Evolutionary conservation across 257 asterid species (phyloP), one percentile per base, ranked within the genome.

Genomic region (Solanum piurae): DNA sequence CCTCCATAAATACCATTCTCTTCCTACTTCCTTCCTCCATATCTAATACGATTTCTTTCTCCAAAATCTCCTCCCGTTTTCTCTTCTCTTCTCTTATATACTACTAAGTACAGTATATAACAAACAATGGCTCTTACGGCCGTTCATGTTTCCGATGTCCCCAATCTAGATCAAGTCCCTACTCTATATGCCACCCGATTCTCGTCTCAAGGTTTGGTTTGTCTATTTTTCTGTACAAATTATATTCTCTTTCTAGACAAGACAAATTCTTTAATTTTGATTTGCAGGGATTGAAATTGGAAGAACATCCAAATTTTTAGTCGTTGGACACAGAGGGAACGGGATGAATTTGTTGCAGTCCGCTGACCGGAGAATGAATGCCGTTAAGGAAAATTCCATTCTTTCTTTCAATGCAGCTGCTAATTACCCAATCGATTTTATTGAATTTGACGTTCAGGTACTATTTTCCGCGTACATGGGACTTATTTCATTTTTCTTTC

Each of bases 371-470:
- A 95, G 97, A 90, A 91, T 94, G 94, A 95, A 93, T 74, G 95
- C 96, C 6, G 85, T 96, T 38, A 97, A 95, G 37, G 99, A 97
- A 88, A 97, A 97, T 68, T 93, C 99, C 7, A 89, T 97, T 88
- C 94, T 93, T 21, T 96, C 99, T 4, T 97, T 97, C 87, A 96
- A 96, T 73, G 85, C 95, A 6, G 99, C 99, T 87, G 95, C 90
- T 0, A 91, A 92, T n/a, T 90, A 75, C 88, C 93, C 98, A 58
- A 31, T 94, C 71, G 98, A 97, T 93, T 97, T 91, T 92, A 89
- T 97, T 52, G 99, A 97, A 91, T 97, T 97, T 88, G 99, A 97
- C 58, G 99, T 97, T 90, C 99, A 97, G 99, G 99, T 68, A 68
- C 29, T 60, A 9, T 52, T 5, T 37, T 62, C 36, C 84, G 84